A percentile compares a stretch with the other conserved stretches of the same genome.
Conservation (phyloP, 1,139 yeast genomes). For the Pichiaceae sp. region DNA sequence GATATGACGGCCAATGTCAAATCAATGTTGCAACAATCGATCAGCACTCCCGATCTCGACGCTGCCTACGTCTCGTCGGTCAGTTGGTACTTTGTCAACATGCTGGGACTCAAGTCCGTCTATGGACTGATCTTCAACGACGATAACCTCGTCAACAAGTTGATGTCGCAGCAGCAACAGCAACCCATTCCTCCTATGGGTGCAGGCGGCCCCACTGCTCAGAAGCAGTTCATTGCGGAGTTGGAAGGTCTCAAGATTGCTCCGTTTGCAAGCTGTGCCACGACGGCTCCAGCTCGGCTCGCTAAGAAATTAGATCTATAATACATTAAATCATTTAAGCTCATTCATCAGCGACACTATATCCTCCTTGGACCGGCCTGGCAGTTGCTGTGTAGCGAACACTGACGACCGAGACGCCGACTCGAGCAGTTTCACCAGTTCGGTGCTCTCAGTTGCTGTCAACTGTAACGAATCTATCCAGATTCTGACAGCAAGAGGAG, state of each 20-base stretch:
- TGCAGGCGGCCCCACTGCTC: constrained; percentile 54
- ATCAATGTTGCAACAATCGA: constrained; percentile 85
- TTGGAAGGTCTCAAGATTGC: constrained; percentile 72
- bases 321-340: not conserved
- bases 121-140: constrained; percentile 65
- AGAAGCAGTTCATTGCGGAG: constrained; percentile 55
- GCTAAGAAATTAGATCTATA: constrained; percentile 4
- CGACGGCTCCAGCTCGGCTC: constrained; percentile 25
- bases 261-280: constrained; percentile 40
- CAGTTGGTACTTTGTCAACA: constrained; percentile 94
- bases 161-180: constrained; percentile 41
- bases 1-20: constrained; percentile 86
- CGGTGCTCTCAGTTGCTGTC: not conserved
- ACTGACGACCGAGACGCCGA: not conserved
- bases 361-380: not conserved
- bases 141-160: constrained; percentile 31
- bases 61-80: constrained; percentile 93
- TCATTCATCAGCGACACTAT: not conserved
- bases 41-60: constrained; percentile 75
- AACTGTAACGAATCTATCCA: not conserved
- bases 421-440: not conserved
- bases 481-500: constrained; percentile 16
- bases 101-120: constrained; percentile 77
- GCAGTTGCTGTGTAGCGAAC: not conserved
- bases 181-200: constrained; percentile 24